Conservation (phyloP, 164 flowering plant species). For the Vitis cinerea region DNA sequence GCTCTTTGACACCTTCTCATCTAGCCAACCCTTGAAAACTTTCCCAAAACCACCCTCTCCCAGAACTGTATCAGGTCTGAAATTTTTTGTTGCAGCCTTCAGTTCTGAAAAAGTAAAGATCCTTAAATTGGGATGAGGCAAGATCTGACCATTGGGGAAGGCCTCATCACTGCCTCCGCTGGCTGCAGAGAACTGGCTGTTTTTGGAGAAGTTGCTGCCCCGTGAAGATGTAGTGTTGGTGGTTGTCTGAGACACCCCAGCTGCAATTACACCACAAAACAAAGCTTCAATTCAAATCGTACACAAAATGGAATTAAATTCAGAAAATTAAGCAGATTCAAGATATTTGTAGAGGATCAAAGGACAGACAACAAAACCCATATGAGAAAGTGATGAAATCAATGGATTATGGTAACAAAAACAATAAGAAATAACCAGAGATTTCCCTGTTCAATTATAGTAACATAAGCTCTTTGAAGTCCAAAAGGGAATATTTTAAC, state of each 20-base stretch:
- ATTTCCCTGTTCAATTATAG: too few relatives aligned
- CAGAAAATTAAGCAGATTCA: background rate
- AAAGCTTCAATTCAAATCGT: background rate
- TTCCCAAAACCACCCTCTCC: constrained; percentile 77
- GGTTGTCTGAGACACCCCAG: constrained; percentile 38
- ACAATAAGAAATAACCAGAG: too few relatives aligned
- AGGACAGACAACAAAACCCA: constrained; percentile 6
- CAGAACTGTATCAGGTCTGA: constrained; percentile 46
- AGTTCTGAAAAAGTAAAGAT: constrained; percentile 45
- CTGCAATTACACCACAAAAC: background rate
- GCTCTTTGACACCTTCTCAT: constrained; percentile 29
- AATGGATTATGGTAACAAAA: background rate
- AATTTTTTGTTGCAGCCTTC: constrained; percentile 53
- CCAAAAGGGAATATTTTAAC: too few relatives aligned
- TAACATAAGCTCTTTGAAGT: too few relatives aligned
- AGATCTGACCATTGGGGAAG: constrained; percentile 38
- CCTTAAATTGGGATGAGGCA: constrained; percentile 46
- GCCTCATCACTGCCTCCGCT: constrained; percentile 31
- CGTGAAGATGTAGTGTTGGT: constrained; percentile 30
- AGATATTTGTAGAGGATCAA: background rate
- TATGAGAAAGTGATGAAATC: background rate
- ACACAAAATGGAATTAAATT: background rate
- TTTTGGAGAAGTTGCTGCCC: constrained; percentile 35
- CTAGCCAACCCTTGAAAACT: constrained; percentile 66
- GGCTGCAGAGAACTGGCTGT: constrained; percentile 42